A percentile compares a stretch with the other conserved stretches of the same genome.
phyloP scores from a whole-genome alignment of 495 filamentous ascomycete genomes.

The Penicillium verhagenii region DNA sequence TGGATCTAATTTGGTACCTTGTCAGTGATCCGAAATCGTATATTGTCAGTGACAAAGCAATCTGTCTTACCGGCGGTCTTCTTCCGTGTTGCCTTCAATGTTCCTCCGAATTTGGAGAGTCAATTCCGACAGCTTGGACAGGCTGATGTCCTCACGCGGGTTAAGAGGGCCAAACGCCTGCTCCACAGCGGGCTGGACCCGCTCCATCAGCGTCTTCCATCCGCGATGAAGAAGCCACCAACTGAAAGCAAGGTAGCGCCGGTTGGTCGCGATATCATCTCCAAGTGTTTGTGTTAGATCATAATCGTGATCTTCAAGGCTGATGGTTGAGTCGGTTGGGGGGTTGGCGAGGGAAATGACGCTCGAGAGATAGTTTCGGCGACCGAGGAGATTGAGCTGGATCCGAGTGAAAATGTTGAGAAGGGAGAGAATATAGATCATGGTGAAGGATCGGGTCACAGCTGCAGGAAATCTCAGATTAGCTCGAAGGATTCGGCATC shows the following conservation, averaged over 20 bases:
- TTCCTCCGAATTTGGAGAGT: constrained; percentile 74
- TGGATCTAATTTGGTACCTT: constrained; percentile 28
- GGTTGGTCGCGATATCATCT: constrained; percentile 90
- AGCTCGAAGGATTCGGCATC: not conserved
- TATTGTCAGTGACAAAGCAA: not conserved
- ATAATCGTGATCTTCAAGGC: constrained; percentile 85
- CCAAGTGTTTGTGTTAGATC: constrained; percentile 77
- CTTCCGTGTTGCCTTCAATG: constrained; percentile 74
- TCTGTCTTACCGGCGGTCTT: constrained; percentile 56
- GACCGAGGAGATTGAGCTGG: constrained; percentile 94
- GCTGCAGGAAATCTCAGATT: constrained; percentile 47
- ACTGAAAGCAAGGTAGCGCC: constrained; percentile 89
- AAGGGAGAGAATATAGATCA: constrained; percentile 87
- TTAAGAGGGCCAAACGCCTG: constrained; percentile 82
- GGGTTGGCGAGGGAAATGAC: constrained; percentile 84
- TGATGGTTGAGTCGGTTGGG: constrained; percentile 64
- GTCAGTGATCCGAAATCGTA: constrained; percentile 3
- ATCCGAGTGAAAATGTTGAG: constrained; percentile 91
- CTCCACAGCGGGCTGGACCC: constrained; percentile 75
- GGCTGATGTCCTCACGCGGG: constrained; percentile 81
- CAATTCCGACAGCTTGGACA: constrained; percentile 74
- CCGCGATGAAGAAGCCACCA: constrained; percentile 97
- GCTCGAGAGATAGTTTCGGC: constrained; percentile 89
- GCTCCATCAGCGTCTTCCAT: constrained; percentile 75
- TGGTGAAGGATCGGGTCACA: constrained; percentile 83